A percentile compares a stretch with the other conserved stretches of the same genome.
Evolutionary conservation across 306 rosid genomes (phyloP).

Genomic region (Inga leiocalycina): DNA sequence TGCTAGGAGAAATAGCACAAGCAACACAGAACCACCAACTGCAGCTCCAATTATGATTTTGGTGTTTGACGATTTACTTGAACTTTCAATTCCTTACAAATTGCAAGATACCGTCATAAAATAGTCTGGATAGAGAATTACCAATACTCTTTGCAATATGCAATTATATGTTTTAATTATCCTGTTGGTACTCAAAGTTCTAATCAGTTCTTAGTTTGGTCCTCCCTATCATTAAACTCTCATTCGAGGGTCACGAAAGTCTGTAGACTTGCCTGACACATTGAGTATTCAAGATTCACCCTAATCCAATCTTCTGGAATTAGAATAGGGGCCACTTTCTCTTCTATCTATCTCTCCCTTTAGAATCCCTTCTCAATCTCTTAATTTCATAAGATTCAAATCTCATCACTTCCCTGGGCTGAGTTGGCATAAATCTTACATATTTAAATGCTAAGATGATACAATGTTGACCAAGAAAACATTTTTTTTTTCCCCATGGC

Average conservation of each 20-base stretch:
- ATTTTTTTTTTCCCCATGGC: not conserved
- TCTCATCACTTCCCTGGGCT: not conserved
- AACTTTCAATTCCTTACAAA: constrained; percentile 3
- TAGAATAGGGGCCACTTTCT: not conserved
- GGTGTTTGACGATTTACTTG: constrained; percentile 30
- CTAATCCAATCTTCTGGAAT: not conserved
- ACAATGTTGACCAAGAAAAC: not conserved
- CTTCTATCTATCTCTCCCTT: not conserved
- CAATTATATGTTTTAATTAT: not conserved
- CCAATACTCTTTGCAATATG: not conserved
- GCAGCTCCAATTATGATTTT: constrained; percentile 55
- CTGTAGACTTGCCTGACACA: not conserved
- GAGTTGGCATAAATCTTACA: not conserved
- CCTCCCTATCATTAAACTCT: not conserved
- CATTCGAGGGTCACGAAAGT: not conserved
- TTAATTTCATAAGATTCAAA: not conserved
- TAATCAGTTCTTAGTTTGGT: not conserved
- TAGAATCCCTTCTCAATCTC: not conserved
- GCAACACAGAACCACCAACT: constrained; percentile 51
- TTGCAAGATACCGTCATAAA: constrained; percentile 3
- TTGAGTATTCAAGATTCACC: not conserved
- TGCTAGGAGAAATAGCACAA: constrained; percentile 44
- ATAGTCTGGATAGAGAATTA: not conserved
- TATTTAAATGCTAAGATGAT: not conserved
- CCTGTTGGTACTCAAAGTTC: not conserved